phyloP scores from a whole-genome alignment of 257 asterid genomes.

The Nicotiana tomentosiformis region DNA sequence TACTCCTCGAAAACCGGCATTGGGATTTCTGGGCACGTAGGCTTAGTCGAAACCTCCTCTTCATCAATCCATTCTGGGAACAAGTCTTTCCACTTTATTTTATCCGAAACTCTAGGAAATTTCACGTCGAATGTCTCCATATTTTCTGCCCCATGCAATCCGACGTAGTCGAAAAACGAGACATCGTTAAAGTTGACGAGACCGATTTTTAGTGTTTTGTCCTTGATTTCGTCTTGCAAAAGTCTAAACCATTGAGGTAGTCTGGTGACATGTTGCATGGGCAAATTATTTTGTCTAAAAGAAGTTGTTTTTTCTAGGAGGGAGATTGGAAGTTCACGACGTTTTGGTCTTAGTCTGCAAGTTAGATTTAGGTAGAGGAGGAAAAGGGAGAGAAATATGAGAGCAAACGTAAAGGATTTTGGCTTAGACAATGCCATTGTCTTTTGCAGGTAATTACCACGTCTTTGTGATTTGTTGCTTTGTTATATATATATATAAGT shows the following conservation, averaged over 20 bases:
- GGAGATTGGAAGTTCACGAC: constrained; percentile 10
- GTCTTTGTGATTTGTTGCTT: not conserved
- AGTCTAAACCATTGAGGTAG: constrained; percentile 23
- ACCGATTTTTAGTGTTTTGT: constrained; percentile 22
- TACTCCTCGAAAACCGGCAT: constrained; percentile 47
- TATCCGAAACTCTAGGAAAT: constrained; percentile 24
- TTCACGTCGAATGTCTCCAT: constrained; percentile 16
- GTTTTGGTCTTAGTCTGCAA: constrained; percentile 20
- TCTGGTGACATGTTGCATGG: not conserved
- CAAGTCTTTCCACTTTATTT: constrained; percentile 41
- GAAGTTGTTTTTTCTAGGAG: not conserved
- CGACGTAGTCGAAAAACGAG: not conserved
- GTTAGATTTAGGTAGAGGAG: constrained; percentile 27
- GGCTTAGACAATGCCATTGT: constrained; percentile 39
- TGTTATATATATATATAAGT: not conserved
- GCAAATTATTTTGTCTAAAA: not conserved
- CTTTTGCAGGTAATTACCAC: not conserved
- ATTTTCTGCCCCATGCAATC: not conserved
- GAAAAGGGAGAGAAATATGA: constrained; percentile 33
- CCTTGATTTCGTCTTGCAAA: constrained; percentile 4
- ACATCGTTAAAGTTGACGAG: constrained; percentile 17
- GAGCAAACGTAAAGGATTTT: constrained; percentile 22
- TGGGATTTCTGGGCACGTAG: constrained; percentile 51
- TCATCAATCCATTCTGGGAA: constrained; percentile 58
- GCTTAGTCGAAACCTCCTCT: not conserved